Base-by-base conservation (phyloP, 2,329 filamentous ascomycete genomes). In the Pyricularia grisea region DNA sequence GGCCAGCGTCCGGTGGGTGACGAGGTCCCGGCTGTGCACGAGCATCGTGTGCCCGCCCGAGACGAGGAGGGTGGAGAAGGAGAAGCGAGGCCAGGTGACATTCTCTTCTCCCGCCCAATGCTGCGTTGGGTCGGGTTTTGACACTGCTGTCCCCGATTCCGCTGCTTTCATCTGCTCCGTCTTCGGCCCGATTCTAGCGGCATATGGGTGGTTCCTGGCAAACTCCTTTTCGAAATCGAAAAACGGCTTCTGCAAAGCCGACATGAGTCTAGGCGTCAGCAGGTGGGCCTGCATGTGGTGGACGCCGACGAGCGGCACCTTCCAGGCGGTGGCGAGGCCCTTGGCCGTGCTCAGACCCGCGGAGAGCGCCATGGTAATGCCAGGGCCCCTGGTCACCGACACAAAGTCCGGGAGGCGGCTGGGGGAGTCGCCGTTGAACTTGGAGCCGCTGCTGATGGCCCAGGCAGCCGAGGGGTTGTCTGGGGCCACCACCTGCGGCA, bases 221-320 rank as follows among this genome's bases (percentile, higher is more conserved):
- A 2, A 27, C 9, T n/a, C 64, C 27, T 66, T 31, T 7, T 66
- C 28, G 17, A 7, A 33, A 0, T 72, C 73, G 25, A 71, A 72
- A 67, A 71, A 68, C 14, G 71, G 72, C 25, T 70, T 72, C 68
- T 72, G 68, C 70, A 94, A 78, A 5, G 91, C 91, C 36, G 82
- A 80, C 4, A 90, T 89, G 61, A 99, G 85, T 11, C 93, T 85
- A 20, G 94, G 92, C 23, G 95, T 98, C 71, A 99, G 81, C 23
- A 95, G 91, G 78, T 99, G 95, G 12, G 94, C 95, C 77, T 97
- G 94, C 95, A 99, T 98, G 78, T 99, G 95, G 78, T 99, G 92
- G 0, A 97, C 92, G 0, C 89, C 95, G 0, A 98, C 78, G 36
- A 98, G 81, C 3, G 94, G 94, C 55, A 93, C 85, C 72, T 88